A percentile compares a stretch with the other conserved stretches of the same genome.
Evolutionary conservation across 192 early-diverging fungal genomes (phyloP).

Genomic region (Pilaira anomala): DNA sequence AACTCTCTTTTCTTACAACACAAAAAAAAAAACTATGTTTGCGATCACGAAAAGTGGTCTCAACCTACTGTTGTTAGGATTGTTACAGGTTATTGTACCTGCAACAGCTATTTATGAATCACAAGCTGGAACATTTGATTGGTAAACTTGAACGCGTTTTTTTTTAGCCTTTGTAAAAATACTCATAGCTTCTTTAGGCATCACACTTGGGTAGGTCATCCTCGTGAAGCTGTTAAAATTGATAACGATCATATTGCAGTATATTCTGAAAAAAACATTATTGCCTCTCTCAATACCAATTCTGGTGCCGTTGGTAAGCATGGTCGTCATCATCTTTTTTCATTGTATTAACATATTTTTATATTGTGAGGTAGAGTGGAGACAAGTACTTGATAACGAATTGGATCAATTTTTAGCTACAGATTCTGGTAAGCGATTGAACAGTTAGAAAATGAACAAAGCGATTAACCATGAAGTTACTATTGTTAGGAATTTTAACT

Average conservation of each 20-base stretch:
- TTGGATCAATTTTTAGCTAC: conserved; percentile 49
- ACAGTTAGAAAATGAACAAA: conserved; percentile 21
- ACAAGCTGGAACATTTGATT: conserved; percentile 50
- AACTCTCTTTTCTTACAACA: too few relatives aligned
- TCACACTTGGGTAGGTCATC: conserved; percentile 52
- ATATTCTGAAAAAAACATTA: conserved; percentile 70
- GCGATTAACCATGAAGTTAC: neutral
- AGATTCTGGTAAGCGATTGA: conserved; percentile 50
- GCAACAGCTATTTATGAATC: conserved; percentile 41
- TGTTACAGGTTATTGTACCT: neutral
- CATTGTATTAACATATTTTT: neutral
- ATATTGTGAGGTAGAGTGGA: conserved; percentile 54
- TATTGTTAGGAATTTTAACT: conserved; percentile 28
- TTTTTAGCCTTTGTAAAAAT: neutral
- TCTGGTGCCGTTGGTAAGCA: conserved; percentile 65
- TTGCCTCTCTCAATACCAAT: conserved; percentile 65
- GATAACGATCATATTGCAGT: conserved; percentile 44
- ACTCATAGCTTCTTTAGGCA: conserved; percentile 47
- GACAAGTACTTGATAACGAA: conserved; percentile 66
- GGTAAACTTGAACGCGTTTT: conserved; percentile 33
- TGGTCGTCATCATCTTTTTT: neutral
- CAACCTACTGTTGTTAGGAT: too few relatives aligned
- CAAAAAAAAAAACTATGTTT: too few relatives aligned
- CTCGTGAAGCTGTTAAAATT: conserved; percentile 33
- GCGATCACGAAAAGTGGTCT: too few relatives aligned